phyloP scores from a whole-genome alignment of 2,329 filamentous ascomycete genomes.

The Trichoderma koningiopsis region DNA sequence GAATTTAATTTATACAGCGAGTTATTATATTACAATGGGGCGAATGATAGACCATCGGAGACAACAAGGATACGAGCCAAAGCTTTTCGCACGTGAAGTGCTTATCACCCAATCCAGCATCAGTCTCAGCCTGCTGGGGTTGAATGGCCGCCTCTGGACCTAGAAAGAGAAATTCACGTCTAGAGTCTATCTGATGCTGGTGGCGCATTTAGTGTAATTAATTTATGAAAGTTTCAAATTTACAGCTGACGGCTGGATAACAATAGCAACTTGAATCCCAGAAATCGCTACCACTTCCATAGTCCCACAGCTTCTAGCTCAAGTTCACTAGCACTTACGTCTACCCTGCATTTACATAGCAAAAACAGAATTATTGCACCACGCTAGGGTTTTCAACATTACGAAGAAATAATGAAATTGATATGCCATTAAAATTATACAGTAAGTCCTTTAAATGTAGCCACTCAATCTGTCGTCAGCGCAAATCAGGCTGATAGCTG shows the following conservation, averaged over 20 bases:
- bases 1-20: slow-evolving; percentile 27
- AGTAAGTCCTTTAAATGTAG: not conserved
- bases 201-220: not conserved
- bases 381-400: not conserved
- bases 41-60: slow-evolving; percentile 34
- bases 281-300: not conserved
- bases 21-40: slow-evolving; percentile 37
- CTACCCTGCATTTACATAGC: not conserved
- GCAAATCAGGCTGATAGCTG: not conserved
- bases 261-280: slow-evolving; percentile 12
- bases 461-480: too few relatives aligned
- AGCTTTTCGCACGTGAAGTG: not conserved
- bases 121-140: not conserved
- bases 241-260: not conserved
- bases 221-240: not conserved
- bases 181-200: not conserved
- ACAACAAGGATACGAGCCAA: not conserved
- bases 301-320: not conserved
- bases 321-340: not conserved
- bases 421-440: not conserved
- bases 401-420: not conserved
- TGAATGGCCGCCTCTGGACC: not conserved
- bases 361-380: not conserved
- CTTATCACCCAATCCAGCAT: not conserved
- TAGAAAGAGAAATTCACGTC: not conserved